A percentile compares a stretch with the other conserved stretches of the same genome.
phyloP scores from a whole-genome alignment of 1,284 basidiomycete species.

The Leccinum angustisporum region DNA sequence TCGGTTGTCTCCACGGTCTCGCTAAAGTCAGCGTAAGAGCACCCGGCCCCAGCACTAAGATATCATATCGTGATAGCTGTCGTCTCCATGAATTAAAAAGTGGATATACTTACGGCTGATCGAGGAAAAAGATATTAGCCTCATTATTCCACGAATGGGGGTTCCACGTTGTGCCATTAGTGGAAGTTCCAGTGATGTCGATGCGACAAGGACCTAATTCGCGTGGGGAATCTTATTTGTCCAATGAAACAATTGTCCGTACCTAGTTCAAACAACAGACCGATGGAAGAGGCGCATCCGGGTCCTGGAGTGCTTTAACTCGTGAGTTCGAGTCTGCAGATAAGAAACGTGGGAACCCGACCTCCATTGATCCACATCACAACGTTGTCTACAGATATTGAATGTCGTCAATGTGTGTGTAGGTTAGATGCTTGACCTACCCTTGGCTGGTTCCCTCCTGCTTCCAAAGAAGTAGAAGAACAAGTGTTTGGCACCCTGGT shows the following conservation, averaged over 20 bases:
- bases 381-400: constrained; percentile 49
- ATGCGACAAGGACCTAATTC: constrained; percentile 55
- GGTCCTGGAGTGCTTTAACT: constrained; percentile 42
- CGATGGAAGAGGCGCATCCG: constrained; percentile 62
- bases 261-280: constrained; percentile 71
- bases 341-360: constrained; percentile 27
- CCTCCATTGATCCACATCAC: constrained; percentile 76
- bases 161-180: constrained; percentile 58
- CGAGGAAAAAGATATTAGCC: constrained; percentile 71
- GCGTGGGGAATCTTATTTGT: constrained; percentile 8
- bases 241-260: constrained; percentile 7
- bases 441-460: constrained; percentile 59
- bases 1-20: constrained; percentile 62
- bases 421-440: constrained; percentile 22
- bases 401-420: background rate
- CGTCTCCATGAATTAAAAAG: constrained; percentile 17
- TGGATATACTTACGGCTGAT: constrained; percentile 61
- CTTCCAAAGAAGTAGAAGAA: constrained; percentile 91
- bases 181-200: constrained; percentile 46
- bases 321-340: constrained; percentile 4
- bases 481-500: constrained; percentile 54
- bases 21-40: constrained; percentile 52
- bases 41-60: constrained; percentile 46
- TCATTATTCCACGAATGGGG: constrained; percentile 70
- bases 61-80: constrained; percentile 1